Evolutionary conservation across 78 protist species (phyloP).

Genomic region (Dictyostelium purpureum): DNA sequence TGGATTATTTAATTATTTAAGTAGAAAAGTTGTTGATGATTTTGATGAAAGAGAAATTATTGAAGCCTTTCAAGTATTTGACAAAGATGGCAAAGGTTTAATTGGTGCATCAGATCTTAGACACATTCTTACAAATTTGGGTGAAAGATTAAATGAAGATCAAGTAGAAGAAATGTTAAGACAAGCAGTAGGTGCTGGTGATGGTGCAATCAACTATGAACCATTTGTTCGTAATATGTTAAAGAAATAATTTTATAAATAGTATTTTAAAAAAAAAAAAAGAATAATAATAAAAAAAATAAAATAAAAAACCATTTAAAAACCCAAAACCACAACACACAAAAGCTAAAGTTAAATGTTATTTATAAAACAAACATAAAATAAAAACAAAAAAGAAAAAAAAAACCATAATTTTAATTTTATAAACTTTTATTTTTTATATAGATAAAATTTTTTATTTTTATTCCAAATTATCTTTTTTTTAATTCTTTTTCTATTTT

Average conservation of each 20-base stretch:
- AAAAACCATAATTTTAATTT: no score
- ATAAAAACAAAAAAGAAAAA: no score
- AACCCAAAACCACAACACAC: no score
- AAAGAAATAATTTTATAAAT: conserved; percentile 63
- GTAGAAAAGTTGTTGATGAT: conserved; percentile 73
- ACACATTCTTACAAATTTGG: conserved; percentile 74
- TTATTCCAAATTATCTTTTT: no score
- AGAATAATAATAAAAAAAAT: background rate
- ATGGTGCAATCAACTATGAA: conserved; percentile 62
- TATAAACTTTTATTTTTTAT: no score
- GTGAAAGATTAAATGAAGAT: conserved; percentile 73
- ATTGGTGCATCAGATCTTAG: conserved; percentile 72
- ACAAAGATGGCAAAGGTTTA: conserved; percentile 74
- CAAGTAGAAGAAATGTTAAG: conserved; percentile 76
- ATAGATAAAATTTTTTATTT: no score
- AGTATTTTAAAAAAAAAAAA: background rate
- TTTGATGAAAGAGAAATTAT: conserved; percentile 75
- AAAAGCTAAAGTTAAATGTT: no score
- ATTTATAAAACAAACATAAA: no score
- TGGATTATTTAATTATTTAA: conserved; percentile 65
- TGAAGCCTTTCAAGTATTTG: conserved; percentile 74
- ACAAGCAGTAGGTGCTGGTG: conserved; percentile 72
- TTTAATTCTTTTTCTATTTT: no score
- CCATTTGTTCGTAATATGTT: conserved; percentile 67
- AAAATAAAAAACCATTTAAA: background rate